These are phyloP conservation scores for Coleophoma crateriformis DNA, from an alignment of 2,329 filamentous ascomycete species.

Conservation along the genomic window DNA sequence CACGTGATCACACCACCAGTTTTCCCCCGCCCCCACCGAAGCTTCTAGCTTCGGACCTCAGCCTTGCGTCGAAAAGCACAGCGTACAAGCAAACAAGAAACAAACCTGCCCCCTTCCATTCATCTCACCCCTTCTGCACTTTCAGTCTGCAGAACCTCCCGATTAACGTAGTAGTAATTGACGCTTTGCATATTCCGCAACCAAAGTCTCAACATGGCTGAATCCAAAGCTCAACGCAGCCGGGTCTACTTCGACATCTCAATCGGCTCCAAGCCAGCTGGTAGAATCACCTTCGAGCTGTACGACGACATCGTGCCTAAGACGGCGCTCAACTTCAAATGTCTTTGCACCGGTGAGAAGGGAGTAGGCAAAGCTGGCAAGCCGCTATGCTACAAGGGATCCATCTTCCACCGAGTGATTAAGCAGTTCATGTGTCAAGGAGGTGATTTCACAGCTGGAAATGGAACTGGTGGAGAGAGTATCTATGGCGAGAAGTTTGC, in stretches of 20 bases:
- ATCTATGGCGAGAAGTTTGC: constrained; percentile 98
- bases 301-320: constrained; percentile 76
- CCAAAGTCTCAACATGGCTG: constrained; percentile 28
- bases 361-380: constrained; percentile 76
- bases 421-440: constrained; percentile 99
- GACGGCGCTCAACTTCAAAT: constrained; percentile 94
- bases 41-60: too few species aligned
- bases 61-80: too few species aligned
- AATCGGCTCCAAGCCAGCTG: constrained; percentile 67
- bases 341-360: constrained; percentile 92
- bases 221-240: constrained; percentile 31
- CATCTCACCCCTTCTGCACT: too few species aligned
- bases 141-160: neutral
- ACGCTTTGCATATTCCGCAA: neutral
- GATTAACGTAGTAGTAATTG: constrained; percentile 18
- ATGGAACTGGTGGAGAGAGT: constrained; percentile 92
- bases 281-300: constrained; percentile 83
- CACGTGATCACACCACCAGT: too few species aligned
- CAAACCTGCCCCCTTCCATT: too few species aligned
- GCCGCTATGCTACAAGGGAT: constrained; percentile 89
- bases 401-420: constrained; percentile 91
- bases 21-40: too few species aligned
- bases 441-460: constrained; percentile 91
- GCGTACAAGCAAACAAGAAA: too few species aligned
- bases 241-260: constrained; percentile 92